Evolutionary conservation across 495 filamentous ascomycete genomes (phyloP).

Genomic region (Penicillium steckii): DNA sequence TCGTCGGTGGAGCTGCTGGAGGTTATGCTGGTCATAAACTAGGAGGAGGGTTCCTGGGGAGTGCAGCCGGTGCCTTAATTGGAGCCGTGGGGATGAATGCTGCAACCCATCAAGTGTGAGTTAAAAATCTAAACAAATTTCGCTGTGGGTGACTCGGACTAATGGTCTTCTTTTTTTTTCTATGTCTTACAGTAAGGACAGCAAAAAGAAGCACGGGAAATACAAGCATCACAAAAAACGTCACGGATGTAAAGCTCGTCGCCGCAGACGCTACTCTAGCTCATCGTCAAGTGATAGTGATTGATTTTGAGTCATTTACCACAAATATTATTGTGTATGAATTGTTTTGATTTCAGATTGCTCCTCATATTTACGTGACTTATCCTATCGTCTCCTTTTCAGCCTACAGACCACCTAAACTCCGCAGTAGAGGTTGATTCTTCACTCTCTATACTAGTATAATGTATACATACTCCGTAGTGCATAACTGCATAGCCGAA

Average conservation of each 20-base stretch:
- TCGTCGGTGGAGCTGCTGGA: slow-evolving; percentile 4
- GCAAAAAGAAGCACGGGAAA: background rate
- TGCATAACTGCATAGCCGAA: too few relatives aligned
- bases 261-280: background rate
- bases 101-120: background rate
- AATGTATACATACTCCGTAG: too few relatives aligned
- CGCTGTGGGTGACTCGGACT: background rate
- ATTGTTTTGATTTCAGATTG: too few relatives aligned
- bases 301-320: too few relatives aligned
- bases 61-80: background rate
- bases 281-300: background rate
- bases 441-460: too few relatives aligned
- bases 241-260: background rate
- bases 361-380: too few relatives aligned
- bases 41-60: background rate
- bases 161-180: background rate
- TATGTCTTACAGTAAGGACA: background rate
- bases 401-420: too few relatives aligned
- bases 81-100: slow-evolving; percentile 1
- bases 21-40: background rate
- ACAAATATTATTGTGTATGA: too few relatives aligned
- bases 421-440: too few relatives aligned
- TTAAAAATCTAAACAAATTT: background rate
- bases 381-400: too few relatives aligned
- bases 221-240: background rate